Evolutionary conservation across 202 grass and related monocot genomes (phyloP), one percentile per base, ranked within the genome.

Genomic region (Saccharum hybrid): DNA sequence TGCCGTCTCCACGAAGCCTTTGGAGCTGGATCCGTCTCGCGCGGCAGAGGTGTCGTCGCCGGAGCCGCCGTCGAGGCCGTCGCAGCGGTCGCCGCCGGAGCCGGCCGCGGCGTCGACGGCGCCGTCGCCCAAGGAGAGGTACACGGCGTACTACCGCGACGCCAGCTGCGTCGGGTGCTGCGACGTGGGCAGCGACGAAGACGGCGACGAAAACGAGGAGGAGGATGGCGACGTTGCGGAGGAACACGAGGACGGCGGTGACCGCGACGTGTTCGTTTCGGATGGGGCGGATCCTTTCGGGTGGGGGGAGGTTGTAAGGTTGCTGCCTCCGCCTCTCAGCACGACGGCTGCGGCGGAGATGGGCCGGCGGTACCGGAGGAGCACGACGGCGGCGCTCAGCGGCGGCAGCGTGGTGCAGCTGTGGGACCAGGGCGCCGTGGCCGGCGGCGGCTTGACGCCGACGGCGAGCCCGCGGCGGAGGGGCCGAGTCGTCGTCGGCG

Each of bases 101-200:
- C 30, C 82, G 42, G 23, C 61, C 39, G 26, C 15, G 18, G 31
- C 73, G 22, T 34, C 33, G 39, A 4, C 26, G 26, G 26, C 42
- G 81, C 39, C 45, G 0, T 64, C 76, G 16, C 90, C 88, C 12
- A 98, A 91, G 89, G 76, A 83, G 82, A 52, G 74, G 68, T 98
- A 91, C 82, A 87, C 81, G 45, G 86, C 85, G 52, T 98, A 91
- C 77, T 97, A 49, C 86, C 26, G 67, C 65, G 80, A 79, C 38
- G 11, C 21, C 5, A 64, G 36, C 68, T 59, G 83, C 65, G 79
- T 92, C 39, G 90, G 90, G 10, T 88, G 82, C 75, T 93, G 86
- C 69, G 22, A 54, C 75, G 46, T 77, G 21, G 91, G 73, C 0
- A 78, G 81, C 8, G 92, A 82, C 4, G 85, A 74, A 0, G 87